Base-by-base conservation (phyloP, 495 filamentous ascomycete species). In the Hyaloscypha hepaticicola region DNA sequence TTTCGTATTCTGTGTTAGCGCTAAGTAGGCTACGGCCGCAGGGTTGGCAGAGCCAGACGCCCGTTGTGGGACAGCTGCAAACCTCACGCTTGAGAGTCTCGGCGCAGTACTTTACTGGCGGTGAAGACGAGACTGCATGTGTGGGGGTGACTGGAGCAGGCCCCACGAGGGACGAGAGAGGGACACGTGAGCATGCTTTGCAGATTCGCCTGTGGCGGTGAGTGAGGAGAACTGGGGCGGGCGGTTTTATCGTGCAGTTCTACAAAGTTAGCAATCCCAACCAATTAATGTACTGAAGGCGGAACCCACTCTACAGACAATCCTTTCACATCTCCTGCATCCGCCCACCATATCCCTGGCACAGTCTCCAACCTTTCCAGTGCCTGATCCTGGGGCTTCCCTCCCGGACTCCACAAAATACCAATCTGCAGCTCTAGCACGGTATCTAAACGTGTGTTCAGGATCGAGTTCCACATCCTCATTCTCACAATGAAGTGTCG, bases 201-300 rank as follows among this genome's bases (percentile, higher is more conserved):
- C 93, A 96, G 3, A 96, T 85, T 4, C 93, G 86, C 41, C 92
- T 88, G 68, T 92, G 87, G 25, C 93, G 87, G 64, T 83, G 81
- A 58, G 81, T 85, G 27, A 93, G 82, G 12, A 81, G 78, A 25
- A 79, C 74, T 8, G 78, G 75, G 1, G 85, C 80, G 0, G 90
- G 90, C 0, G 88, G 85, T 76, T 96, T 95, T 70, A 87, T 85
- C 16, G 87, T 88, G 77, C 93, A 96, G 69, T 97, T 96, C 90
- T 96, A 58, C 22, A 27, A 52, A n/a, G 27, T 64, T 59, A 59
- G 34, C 22, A 22, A 64, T n/a, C 58, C 21, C 63, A 28, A 11
- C 14, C 16, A 38, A 58, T 27, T 5, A 7, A 57, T 27, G 51
- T 16, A 16, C 5, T 24, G 8, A 58, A 45, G 22, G 25, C 34